phyloP scores from a whole-genome alignment of 768 basidiomycete species.

The Leccinum disarticulatum region DNA sequence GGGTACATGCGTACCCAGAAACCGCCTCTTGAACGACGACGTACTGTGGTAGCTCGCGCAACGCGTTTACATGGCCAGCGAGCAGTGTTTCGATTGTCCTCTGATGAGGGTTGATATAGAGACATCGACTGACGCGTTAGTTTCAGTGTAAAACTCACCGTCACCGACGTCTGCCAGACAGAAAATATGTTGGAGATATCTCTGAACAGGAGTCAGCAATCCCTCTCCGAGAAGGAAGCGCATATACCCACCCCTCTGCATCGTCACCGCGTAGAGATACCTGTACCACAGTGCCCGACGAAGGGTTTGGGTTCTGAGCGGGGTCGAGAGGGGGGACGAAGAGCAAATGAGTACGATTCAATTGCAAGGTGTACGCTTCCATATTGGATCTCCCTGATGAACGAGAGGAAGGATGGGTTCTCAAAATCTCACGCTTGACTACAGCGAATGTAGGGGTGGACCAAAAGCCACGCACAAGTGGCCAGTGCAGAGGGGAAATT shows the following conservation, averaged over 20 bases:
- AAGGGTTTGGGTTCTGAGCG: not conserved
- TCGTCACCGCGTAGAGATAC: conserved; percentile 19
- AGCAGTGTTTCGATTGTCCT: conserved; percentile 27
- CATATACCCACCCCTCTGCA: conserved; percentile 25
- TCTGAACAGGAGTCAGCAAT: conserved; percentile 10
- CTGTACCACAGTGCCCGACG: conserved; percentile 26
- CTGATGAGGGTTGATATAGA: conserved; percentile 7
- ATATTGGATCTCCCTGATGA: not conserved
- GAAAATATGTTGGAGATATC: conserved; percentile 2
- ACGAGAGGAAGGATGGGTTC: not conserved
- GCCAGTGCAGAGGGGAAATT: not conserved
- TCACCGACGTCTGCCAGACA: conserved; percentile 13
- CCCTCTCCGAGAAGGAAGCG: not conserved
- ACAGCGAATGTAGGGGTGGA: not conserved
- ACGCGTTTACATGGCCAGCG: conserved; percentile 17
- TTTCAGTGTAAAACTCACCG: conserved; percentile 16
- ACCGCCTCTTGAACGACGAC: conserved; percentile 13
- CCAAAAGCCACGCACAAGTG: not conserved
- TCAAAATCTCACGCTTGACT: not conserved
- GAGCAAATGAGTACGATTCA: conserved; percentile 27
- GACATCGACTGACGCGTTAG: not conserved
- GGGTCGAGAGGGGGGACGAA: conserved; percentile 17
- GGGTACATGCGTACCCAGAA: conserved; percentile 12
- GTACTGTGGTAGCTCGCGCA: conserved; percentile 14
- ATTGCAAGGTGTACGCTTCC: conserved; percentile 13